Evolutionary conservation across 768 basidiomycete genomes (phyloP), one percentile per base, ranked within the genome.

Genomic region (Collybia nuda): DNA sequence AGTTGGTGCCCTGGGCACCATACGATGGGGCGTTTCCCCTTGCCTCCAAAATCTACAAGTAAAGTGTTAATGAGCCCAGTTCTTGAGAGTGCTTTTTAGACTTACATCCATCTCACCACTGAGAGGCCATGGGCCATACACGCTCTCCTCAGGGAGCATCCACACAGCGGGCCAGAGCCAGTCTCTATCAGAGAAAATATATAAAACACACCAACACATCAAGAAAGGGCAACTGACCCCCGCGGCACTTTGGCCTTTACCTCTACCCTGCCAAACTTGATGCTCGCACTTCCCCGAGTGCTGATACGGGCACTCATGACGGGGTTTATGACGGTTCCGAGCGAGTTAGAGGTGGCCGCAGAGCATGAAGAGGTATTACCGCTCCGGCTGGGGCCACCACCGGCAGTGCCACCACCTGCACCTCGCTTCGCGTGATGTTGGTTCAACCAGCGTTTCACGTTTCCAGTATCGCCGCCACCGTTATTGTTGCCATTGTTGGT

Each of bases 111-210:
- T 80, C 59, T 79, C 77, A 50, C 84, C 72, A 51, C 72, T 80
- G 40, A 72, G 56, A 0, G 87, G 88, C 79, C 82, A 84, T 1
- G 74, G 61, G 0, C 88, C 88, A 56, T 89, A 88, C 1, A 73
- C 72, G 40, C 79, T 67, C 52, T 84, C 68, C 38, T 79, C 77
- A 0, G 88, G 88, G 40, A 88, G 73, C 82, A 90, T 85, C 81
- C 84, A 86, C 19, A 89, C 72, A 0, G 82, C 80, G 5, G 88
- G 88, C 84, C 85, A 88, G 66, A 89, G 79, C 86, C 87, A 90
- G 58, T 79, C 76, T 0, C 74, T 73, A 50, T 22, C 15, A 5
- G 21, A 19, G 21, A 23, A 19, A 23, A 29, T 40, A 14, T 22
- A 40, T 21, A 44, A 78, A 78, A 56, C 76, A 70, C 0, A 61